A percentile compares a stretch with the other conserved stretches of the same genome.
Conservation (phyloP, 495 filamentous ascomycete species). For the Penicillium samsonianum region DNA sequence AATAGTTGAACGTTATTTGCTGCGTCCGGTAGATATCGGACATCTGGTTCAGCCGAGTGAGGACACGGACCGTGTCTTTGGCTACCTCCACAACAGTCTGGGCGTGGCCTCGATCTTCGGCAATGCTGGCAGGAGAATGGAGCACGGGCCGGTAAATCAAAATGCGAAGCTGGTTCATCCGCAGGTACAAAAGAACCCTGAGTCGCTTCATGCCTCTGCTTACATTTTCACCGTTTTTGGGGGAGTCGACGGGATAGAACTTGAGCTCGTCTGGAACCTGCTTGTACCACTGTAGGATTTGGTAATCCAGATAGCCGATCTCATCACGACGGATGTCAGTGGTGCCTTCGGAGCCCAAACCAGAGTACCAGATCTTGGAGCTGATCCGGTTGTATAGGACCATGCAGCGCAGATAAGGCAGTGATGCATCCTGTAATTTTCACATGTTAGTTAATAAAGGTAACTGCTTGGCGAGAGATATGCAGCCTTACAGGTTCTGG, state of each 20-base stretch:
- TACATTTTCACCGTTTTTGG: slow-evolving; percentile 41
- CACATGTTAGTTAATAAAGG: not conserved
- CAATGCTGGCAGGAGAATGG: slow-evolving; percentile 73
- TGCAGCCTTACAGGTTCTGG: slow-evolving; percentile 68
- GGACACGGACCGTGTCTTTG: slow-evolving; percentile 74
- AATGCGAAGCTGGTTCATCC: slow-evolving; percentile 82
- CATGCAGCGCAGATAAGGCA: slow-evolving; percentile 76
- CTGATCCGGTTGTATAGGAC: slow-evolving; percentile 73
- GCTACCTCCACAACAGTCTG: slow-evolving; percentile 74
- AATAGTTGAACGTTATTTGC: slow-evolving; percentile 85
- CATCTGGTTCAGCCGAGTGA: slow-evolving; percentile 75
- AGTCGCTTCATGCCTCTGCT: slow-evolving; percentile 53
- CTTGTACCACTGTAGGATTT: slow-evolving; percentile 78
- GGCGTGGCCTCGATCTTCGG: slow-evolving; percentile 66
- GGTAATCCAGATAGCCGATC: slow-evolving; percentile 73
- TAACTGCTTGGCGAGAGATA: not conserved
- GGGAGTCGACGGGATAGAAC: slow-evolving; percentile 57
- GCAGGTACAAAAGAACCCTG: slow-evolving; percentile 60
- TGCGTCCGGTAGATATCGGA: slow-evolving; percentile 77
- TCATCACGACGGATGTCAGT: slow-evolving; percentile 60
- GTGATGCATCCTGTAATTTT: slow-evolving; percentile 56
- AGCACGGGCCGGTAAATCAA: slow-evolving; percentile 81
- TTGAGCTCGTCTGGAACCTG: slow-evolving; percentile 58
- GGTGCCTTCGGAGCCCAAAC: slow-evolving; percentile 48
- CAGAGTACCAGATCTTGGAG: slow-evolving; percentile 75